phyloP scores from a whole-genome alignment of 2,329 filamentous ascomycete genomes.

The Stagonosporopsis chrysanthemi region DNA sequence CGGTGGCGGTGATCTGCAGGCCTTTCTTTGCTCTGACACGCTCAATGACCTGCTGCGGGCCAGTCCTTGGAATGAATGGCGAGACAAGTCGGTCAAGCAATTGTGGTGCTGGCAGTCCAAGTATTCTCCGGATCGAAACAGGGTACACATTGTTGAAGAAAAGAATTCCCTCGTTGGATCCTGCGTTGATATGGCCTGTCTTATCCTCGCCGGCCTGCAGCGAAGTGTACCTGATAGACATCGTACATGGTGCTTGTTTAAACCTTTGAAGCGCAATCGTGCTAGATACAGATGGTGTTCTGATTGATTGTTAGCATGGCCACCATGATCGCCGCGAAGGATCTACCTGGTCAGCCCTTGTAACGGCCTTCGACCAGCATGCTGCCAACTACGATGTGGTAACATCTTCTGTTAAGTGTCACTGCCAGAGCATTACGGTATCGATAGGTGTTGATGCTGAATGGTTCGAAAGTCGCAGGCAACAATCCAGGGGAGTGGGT shows the following conservation, averaged over 20 bases:
- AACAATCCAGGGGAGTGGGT: constrained; percentile 2
- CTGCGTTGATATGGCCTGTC: constrained; percentile 81
- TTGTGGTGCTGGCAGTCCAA: constrained; percentile 61
- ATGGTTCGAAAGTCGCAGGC: constrained; percentile 5
- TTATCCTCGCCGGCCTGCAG: constrained; percentile 66
- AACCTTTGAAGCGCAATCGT: constrained; percentile 1
- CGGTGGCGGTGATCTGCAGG: constrained; percentile 73
- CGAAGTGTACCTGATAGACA: constrained; percentile 38
- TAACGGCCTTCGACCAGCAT: constrained; percentile 28
- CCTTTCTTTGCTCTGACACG: constrained; percentile 67
- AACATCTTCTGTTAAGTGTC: constrained; percentile 23
- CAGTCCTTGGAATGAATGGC: constrained; percentile 60
- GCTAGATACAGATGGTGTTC: constrained; percentile 15
- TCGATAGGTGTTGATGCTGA: constrained; percentile 1
- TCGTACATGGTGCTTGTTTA: constrained; percentile 15
- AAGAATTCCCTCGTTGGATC: constrained; percentile 79
- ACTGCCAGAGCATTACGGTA: constrained; percentile 23
- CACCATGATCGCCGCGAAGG: constrained; percentile 30
- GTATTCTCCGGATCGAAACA: constrained; percentile 71
- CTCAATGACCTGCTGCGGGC: constrained; percentile 61
- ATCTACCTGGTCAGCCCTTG: constrained; percentile 35
- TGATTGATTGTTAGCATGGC: constrained; percentile 30
- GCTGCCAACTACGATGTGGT: constrained; percentile 28
- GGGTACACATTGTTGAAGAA: constrained; percentile 95
- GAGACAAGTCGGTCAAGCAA: constrained; percentile 62